Conservation (phyloP, 345 rosid genomes). For the Arabis alpina region DNA sequence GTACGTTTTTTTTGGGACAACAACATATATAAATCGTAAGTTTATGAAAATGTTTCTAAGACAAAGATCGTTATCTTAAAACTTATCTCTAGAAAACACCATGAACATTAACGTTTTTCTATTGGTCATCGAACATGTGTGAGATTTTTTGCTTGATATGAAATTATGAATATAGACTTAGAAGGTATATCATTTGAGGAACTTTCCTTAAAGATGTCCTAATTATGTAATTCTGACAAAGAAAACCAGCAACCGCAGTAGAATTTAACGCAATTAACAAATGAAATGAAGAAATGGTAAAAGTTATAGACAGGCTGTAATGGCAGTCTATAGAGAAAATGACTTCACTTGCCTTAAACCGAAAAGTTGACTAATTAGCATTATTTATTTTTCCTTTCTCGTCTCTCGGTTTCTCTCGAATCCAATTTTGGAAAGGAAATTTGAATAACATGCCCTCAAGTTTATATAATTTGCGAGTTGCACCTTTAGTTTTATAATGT, state of each 20-base stretch:
- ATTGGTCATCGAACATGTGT: not conserved
- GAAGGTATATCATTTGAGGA: not conserved
- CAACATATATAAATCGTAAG: too few relatives aligned
- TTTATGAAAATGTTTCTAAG: too few relatives aligned
- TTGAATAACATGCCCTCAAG: slow-evolving; percentile 8
- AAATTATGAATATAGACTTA: not conserved
- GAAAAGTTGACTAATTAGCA: slow-evolving; percentile 24
- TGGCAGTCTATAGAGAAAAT: slow-evolving; percentile 19
- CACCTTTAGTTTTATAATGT: not conserved
- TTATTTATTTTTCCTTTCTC: not conserved
- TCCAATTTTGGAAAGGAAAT: not conserved
- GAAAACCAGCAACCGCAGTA: not conserved
- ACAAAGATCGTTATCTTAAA: too few relatives aligned
- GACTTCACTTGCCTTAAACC: slow-evolving; percentile 17
- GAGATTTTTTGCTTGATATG: slow-evolving; percentile 9
- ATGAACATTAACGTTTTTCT: too few relatives aligned
- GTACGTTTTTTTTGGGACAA: too few relatives aligned
- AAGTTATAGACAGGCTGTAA: slow-evolving; percentile 10
- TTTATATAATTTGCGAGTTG: not conserved
- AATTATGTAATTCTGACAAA: not conserved
- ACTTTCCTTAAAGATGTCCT: slow-evolving; percentile 8
- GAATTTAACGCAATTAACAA: slow-evolving; percentile 16
- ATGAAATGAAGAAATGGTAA: not conserved
- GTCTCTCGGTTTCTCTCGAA: not conserved
- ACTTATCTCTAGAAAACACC: not conserved